Percentiles rank a stretch among this genome's conserved stretches.
Conservation (phyloP, 106 monocot species). For the Gastrodia elata region DNA sequence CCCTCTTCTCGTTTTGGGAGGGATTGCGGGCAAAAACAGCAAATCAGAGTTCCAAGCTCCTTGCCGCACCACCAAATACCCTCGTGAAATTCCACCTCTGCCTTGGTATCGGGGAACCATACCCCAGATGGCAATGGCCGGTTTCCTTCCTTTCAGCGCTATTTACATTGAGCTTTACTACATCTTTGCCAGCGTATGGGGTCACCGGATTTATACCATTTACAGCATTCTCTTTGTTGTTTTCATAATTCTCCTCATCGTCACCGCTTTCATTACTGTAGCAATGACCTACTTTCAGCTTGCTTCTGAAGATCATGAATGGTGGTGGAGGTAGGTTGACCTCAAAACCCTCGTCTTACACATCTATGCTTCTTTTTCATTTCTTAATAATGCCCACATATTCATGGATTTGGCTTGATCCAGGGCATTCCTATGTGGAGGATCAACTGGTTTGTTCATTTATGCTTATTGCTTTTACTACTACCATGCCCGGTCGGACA, state of each 20-base stretch:
- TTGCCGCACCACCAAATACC: slow-evolving; percentile 58
- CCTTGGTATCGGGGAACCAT: slow-evolving; percentile 55
- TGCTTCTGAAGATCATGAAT: slow-evolving; percentile 31
- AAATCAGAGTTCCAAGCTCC: slow-evolving; percentile 61
- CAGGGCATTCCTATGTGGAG: slow-evolving; percentile 23
- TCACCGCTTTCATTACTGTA: slow-evolving; percentile 62
- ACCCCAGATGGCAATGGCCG: slow-evolving; percentile 54
- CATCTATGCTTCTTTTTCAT: background rate
- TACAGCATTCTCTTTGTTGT: slow-evolving; percentile 60
- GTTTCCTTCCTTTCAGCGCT: slow-evolving; percentile 58
- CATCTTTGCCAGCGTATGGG: slow-evolving; percentile 75
- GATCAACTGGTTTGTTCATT: slow-evolving; percentile 22
- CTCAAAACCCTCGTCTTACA: background rate
- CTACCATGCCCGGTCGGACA: slow-evolving; percentile 25
- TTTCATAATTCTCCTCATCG: slow-evolving; percentile 63
- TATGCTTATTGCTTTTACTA: slow-evolving; percentile 26
- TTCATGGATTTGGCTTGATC: background rate
- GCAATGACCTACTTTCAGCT: slow-evolving; percentile 73
- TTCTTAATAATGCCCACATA: background rate
- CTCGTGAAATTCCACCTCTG: slow-evolving; percentile 45
- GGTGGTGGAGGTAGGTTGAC: slow-evolving; percentile 31
- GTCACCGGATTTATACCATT: slow-evolving; percentile 62
- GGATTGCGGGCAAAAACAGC: slow-evolving; percentile 56
- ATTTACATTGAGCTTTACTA: slow-evolving; percentile 66
- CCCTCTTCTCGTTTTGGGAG: slow-evolving; percentile 65